Evolutionary conservation across 352 stramenopile genomes (phyloP), one percentile per base, ranked within the genome.

Genomic region (Thalassiosira hispida): DNA sequence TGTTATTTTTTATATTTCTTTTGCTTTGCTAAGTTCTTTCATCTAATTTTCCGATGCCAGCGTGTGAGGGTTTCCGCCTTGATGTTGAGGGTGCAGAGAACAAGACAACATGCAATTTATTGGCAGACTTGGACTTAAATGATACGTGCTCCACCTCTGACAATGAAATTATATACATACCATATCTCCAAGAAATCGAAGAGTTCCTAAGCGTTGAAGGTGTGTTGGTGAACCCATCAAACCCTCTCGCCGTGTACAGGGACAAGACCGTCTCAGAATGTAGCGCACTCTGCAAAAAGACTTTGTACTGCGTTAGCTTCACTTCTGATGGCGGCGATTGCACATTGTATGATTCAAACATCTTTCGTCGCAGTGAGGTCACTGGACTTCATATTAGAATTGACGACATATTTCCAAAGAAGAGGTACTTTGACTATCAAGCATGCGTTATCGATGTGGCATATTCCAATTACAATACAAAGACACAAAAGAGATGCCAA

Each of bases 381-480:
- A 68, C 40, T 5, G 59, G 59, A 7, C 25, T 57, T 14, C 23
- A 56, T 44, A 56, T 68, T n/a, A 57, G 18, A 12, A 16, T 68
- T 20, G 40, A 68, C n/a, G 20, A 68, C 14, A 53, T 68, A 18
- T 68, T 68, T 38, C 59, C 59, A 1, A 68, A 68, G 59, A 68
- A 68, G 44, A 4, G 38, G 20, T 68, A 68, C 40, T 42, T 68
- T 38, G n/a, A 42, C 11, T 56, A 42, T 29, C n/a, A 18, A 14
- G 29, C 18, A n/a, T 68, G 59, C 20, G n/a, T 6, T 27, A 16
- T 68, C 7, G 38, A 56, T 16, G 59, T 18, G 3, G 40, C 42
- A 1, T 68, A 56, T 68, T n/a, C 22, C 7, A 16, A 51, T 6
- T 68, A 68, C 40, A 68, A 68, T 27, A 44, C 44, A 55, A 68